Base-by-base conservation (phyloP, 371 early-diverging fungal species). In the Mortierella sp. region DNA sequence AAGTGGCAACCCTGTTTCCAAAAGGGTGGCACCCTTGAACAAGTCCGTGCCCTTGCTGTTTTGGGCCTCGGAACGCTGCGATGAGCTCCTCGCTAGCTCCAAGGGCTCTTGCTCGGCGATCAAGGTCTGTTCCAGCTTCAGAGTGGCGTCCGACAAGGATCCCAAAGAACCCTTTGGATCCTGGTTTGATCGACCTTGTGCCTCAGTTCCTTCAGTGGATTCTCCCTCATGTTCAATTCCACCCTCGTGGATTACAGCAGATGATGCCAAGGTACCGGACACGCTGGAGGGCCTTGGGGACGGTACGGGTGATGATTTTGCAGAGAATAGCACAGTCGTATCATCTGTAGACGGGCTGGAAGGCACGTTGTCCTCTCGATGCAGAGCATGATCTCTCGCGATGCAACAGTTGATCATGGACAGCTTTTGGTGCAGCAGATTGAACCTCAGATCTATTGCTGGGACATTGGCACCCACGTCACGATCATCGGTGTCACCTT, bases 361-460 rank as follows among this genome's bases (percentile, higher is more conserved):
- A 9, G 46, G n/a, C n/a, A n/a, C n/a, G n/a, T 34, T 0, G 16
- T 54, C 27, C 21, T 62, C 55, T 58, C 19, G 38, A 12, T 21
- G 41, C 16, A 31, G 23, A 9, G 30, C 34, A 13, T 46, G 59
- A 24, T 84, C 81, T 31, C 92, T 85, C n/a, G 81, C 71, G 38
- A 91, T 86, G 74, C 96, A 95, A 67, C 91, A 94, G 65, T 95
- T 95, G 42, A 96, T 70, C 95, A 96, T 94, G 51, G 91, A 87
- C n/a, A 96, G 74, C 59, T 96, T 96, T 83, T 96, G 96, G 63
- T 94, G 89, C 4, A 94, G 54, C 27, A 95, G 74, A 53, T 84
- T 88, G 59, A 85, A 91, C 12, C 90, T 78, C 51, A 95, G 73
- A 62, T 95, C 94, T 14, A 95, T 87, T 1, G 84, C 86, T 39